These are phyloP conservation scores for Conticribra guillardii DNA, from an alignment of 108 stramenopile genomes.

Conservation along the genomic window DNA sequence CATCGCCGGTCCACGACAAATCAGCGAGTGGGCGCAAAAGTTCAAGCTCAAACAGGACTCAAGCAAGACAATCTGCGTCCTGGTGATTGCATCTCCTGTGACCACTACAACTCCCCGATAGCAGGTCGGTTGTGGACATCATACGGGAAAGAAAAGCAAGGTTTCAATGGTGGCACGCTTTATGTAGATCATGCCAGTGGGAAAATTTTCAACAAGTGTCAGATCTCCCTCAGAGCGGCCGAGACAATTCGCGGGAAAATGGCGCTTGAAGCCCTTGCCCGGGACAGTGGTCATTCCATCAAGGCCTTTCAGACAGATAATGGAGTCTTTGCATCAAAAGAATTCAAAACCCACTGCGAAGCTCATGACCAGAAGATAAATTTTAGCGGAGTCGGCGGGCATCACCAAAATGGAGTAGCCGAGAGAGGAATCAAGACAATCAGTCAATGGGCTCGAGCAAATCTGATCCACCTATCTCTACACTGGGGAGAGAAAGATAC, in stretches of 20 bases:
- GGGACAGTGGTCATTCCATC: neutral
- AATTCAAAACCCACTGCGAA: conserved; percentile 3
- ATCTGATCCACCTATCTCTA: conserved; percentile 36
- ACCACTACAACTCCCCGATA: neutral
- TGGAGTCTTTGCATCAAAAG: conserved; percentile 9
- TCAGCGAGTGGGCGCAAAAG: conserved; percentile 5
- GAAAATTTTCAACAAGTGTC: neutral
- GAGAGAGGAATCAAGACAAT: conserved; percentile 21
- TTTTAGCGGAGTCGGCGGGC: conserved; percentile 37
- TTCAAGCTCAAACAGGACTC: neutral
- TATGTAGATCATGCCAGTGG: neutral
- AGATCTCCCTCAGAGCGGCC: neutral
- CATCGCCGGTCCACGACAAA: neutral
- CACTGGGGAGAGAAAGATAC: conserved; percentile 41
- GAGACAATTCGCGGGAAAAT: neutral
- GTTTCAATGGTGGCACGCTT: neutral
- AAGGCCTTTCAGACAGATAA: conserved; percentile 1
- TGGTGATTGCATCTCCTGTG: neutral
- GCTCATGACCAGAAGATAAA: neutral
- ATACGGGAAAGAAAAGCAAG: neutral
- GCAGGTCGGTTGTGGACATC: neutral
- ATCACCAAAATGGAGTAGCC: conserved; percentile 54
- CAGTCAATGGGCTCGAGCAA: conserved; percentile 36
- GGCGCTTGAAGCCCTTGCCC: neutral
- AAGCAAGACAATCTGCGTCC: neutral